These are phyloP conservation scores for Gynochthodes officinalis DNA, from an alignment of 257 asterid species.

Conservation along the genomic window DNA sequence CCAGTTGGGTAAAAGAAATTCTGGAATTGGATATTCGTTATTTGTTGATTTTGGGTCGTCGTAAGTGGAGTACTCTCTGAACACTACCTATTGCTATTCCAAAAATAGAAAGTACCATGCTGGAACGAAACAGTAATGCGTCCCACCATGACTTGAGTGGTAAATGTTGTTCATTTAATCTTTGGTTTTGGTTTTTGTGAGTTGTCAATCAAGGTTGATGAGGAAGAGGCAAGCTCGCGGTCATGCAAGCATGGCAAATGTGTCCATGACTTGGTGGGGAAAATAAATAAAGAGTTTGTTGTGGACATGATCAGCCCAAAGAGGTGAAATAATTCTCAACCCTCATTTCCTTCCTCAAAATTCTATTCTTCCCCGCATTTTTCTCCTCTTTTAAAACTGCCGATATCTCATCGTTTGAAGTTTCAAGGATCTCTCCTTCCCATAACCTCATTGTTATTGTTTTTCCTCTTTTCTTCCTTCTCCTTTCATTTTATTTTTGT, in stretches of 20 bases:
- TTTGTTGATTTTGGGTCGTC: not conserved
- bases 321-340: constrained; percentile 31
- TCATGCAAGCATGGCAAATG: constrained; percentile 13
- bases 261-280: constrained; percentile 4
- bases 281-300: constrained; percentile 27
- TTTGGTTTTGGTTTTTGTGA: not conserved
- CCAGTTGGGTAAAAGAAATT: too few relatives aligned
- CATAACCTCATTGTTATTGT: constrained; percentile 10
- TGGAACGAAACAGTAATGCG: not conserved
- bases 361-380: constrained; percentile 35
- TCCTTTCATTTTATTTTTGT: constrained; percentile 4
- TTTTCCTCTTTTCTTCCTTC: constrained; percentile 19
- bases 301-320: constrained; percentile 29
- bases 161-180: not conserved
- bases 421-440: constrained; percentile 40
- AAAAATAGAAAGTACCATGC: not conserved
- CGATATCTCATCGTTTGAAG: constrained; percentile 18
- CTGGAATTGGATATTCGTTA: not conserved
- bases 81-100: not conserved
- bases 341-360: constrained; percentile 29
- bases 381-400: constrained; percentile 35
- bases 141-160: not conserved
- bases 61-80: not conserved
- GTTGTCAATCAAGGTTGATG: not conserved
- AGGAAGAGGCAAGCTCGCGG: not conserved